Base-by-base conservation (phyloP, 2,329 filamentous ascomycete species). In the Pseudogymnoascus destructans region DNA sequence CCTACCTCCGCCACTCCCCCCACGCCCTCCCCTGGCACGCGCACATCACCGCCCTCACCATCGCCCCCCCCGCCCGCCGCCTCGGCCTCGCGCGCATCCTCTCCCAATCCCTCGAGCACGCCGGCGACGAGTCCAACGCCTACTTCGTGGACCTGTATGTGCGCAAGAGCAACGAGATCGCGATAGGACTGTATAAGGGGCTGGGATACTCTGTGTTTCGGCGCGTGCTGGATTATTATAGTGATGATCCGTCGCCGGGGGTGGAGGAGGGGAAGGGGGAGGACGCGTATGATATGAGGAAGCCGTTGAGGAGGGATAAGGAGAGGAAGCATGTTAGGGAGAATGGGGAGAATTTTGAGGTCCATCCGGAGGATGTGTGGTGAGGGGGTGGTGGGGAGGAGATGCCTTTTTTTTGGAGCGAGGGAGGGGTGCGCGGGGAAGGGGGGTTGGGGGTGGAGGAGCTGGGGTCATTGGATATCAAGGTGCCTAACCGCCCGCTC, bases 1-100 rank as follows among this genome's bases (percentile, higher is more conserved):
- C 87, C 46, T 82, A 84, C 57, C 81, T 87, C 70, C 79, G 82
- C 60, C 83, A 83, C 67, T 93, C 89, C 55, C 79, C 85, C 67
- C 90, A 96, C 74, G 95, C 95, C 74, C 85, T 95, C n/a, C 92
- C 92, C n/a, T 97, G 90, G 89, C 93, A 98, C 74, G 92, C 90
- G 17, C 93, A 98, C 73, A 95, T 98, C 69, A 98, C 93, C 3
- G 93, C 92, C 33, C 78, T 98, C 57, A 97, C 93, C 0, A 89
- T 98, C 17, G 86, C 92, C 0, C 93, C 93, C 0, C 82, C 86
- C 59, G 89, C 89, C 55, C 85, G 93, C 25, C 82, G 93, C 42
- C 79, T 93, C 13, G 92, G 93, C 13, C 87, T 96, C 66, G 93
- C 92, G 56, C 89, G 86, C 60, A 85, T 86, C 49, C 78, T 98